These are phyloP conservation scores for Exutisphaerella laricina DNA, from an alignment of 2,329 filamentous ascomycete species.

Conservation along the genomic window DNA sequence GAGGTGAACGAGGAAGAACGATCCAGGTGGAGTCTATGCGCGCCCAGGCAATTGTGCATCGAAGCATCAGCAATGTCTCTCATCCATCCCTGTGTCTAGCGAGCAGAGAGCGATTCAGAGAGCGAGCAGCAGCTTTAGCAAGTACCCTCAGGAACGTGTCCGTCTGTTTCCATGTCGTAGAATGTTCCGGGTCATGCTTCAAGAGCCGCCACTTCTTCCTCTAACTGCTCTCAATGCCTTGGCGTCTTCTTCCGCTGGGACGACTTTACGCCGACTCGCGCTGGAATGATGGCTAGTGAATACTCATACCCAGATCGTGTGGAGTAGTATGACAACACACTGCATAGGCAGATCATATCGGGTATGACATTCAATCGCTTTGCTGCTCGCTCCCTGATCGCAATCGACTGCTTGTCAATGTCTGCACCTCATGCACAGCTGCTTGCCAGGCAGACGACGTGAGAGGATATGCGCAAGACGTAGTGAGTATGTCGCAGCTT, in stretches of 20 bases:
- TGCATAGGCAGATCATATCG: too few relatives aligned
- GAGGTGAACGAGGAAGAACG: conserved; percentile 1
- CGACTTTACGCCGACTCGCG: background rate
- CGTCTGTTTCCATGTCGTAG: conserved; percentile 4
- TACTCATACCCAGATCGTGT: background rate
- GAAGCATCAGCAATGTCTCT: background rate
- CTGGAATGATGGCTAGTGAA: background rate
- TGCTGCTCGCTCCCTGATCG: conserved; percentile 20
- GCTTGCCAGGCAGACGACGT: conserved; percentile 29
- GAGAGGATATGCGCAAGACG: conserved; percentile 18
- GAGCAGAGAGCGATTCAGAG: conserved; percentile 9
- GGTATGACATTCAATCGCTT: too few relatives aligned
- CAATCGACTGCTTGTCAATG: conserved; percentile 11
- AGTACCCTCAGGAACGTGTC: background rate
- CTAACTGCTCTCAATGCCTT: too few relatives aligned
- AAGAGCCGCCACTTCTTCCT: background rate
- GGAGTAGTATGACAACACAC: too few relatives aligned
- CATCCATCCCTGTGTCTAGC: background rate
- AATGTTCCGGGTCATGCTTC: background rate
- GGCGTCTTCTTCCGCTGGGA: too few relatives aligned
- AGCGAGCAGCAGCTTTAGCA: conserved; percentile 17
- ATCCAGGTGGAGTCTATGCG: conserved; percentile 1
- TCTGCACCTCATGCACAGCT: conserved; percentile 25
- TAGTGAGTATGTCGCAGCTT: background rate
- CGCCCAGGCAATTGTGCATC: conserved; percentile 1